phyloP scores from a whole-genome alignment of 176 grass and related monocot species.

The Bolboschoenus planiculmis region DNA sequence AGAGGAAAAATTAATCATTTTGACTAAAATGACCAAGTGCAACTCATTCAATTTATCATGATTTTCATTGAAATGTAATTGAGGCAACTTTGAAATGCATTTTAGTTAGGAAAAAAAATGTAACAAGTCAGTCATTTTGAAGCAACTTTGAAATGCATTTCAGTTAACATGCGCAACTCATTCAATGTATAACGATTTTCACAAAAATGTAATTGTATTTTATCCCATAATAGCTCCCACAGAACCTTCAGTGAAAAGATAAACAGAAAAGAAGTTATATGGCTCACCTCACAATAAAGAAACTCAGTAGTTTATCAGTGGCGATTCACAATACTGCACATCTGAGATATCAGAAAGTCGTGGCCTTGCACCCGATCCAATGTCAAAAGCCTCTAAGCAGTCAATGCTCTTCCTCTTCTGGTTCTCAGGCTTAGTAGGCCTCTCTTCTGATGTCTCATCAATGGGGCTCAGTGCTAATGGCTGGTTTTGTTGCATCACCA shows the following conservation, averaged over 20 bases:
- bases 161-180: too few species aligned
- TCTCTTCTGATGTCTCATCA: slow-evolving; percentile 55
- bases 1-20: too few species aligned
- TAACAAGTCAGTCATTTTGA: too few species aligned
- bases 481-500: slow-evolving; percentile 41
- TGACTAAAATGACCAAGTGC: too few species aligned
- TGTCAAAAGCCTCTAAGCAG: slow-evolving; percentile 45
- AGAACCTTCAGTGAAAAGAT: neutral
- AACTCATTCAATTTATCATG: too few species aligned
- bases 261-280: neutral
- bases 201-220: neutral
- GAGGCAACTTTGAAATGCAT: too few species aligned
- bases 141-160: too few species aligned
- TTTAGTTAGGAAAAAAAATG: too few species aligned
- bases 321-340: slow-evolving; percentile 62
- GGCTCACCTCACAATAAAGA: neutral
- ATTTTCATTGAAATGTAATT: too few species aligned
- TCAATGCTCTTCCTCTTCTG: slow-evolving; percentile 80
- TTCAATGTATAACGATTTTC: too few species aligned
- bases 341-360: slow-evolving; percentile 83
- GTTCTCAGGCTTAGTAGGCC: slow-evolving; percentile 21
- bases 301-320: slow-evolving; percentile 51
- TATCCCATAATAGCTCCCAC: neutral
- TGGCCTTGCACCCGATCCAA: slow-evolving; percentile 47
- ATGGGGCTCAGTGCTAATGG: slow-evolving; percentile 55